Evolutionary conservation across 2,329 filamentous ascomycete species (phyloP), one percentile per base, ranked within the genome.

Genomic region (Trichophyton rubrum): DNA sequence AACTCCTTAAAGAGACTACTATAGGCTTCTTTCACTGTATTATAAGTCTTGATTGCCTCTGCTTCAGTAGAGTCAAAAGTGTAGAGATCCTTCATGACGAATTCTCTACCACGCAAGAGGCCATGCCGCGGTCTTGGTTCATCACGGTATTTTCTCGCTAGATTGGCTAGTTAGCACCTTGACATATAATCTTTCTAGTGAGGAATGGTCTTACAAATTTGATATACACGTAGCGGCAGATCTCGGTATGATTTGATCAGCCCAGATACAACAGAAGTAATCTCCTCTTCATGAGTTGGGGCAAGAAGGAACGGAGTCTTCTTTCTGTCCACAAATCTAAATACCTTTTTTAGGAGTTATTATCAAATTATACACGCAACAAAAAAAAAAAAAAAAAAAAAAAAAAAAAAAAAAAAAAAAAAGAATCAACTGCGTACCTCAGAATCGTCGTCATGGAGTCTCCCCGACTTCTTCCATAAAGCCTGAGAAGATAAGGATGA

Each of bases 81-180:
- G 72, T 99, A 99, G 0, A 99, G 81, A 72, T 99, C 93, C 73
- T 99, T 99, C 93, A 99, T 99, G 66, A 90, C 76, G 68, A 99
- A 99, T 69, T 99, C 93, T 63, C 90, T 85, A 0, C 89, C 88
- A 8, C 93, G 85, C 7, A 99, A 78, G 1, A 99, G 79, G 11
- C 93, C 93, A 67, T 95, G 89, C 35, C 93, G 83, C 20, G 93
- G 93, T 27, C 93, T 82, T 61, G 87, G 82, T 74, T 99, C 93
- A 75, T 99, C 93, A 56, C 93, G 85, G 69, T 97, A 99, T 73
- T 99, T 99, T 55, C 92, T 83, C 33, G 89, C 87, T 89, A 27
- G 15, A 27, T n/a, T 20, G 40, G 6, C 35, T n/a, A n/a, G 4
- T 58, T 58, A 58, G 56, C 24, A 43, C 11, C 13, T 9, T 22